Base-by-base conservation (phyloP, 495 filamentous ascomycete genomes). In the Aspergillus saccharolyticus region DNA sequence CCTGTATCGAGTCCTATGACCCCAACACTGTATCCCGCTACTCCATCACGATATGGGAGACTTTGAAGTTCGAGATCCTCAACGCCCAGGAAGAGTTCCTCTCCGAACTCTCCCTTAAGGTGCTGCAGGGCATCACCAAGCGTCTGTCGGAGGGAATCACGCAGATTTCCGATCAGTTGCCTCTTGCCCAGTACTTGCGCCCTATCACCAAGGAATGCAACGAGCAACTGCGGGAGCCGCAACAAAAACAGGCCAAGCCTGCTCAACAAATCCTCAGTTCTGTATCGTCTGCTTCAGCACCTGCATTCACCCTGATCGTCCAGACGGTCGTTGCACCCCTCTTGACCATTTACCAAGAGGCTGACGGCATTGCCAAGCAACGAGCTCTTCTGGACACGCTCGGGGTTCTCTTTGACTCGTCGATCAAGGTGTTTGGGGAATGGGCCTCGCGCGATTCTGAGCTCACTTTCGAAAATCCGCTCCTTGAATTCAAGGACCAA, bases 11-110 rank as follows among this genome's bases (percentile, higher is more conserved):
- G 6, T 78, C 80, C 4, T 90, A 89, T 56, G 81, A 81, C 28
- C 71, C 83, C 0, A 73, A 77, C 25, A 86, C 83, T 1, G 77
- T 89, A n/a, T 83, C 84, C 9, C 78, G 75, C n/a, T 85, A 85
- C 64, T 88, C 85, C 4, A 78, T 83, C 42, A 86, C 83, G 14
- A 72, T 90, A 4, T 90, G 87, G 87, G 87, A 89, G 57, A 78
- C 85, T 12, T 63, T 90, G 24, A 90, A 89, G 63, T 90, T 86
- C 58, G 87, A 90, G 61, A 80, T 90, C n/a, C 75, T 90, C 14
- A 88, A 87, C 62, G 80, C 83, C 0, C 84, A 88, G 65, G 86
- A 89, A 61, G 85, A 89, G 55, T 84, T 89, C 46, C 64, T 90
- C 4, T 83, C 84, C 2, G 79, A 85, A 33, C 78, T 81, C 60